Conservation (phyloP, 805 yeast species). For the Hanseniaspora pseudoguilliermondii region DNA sequence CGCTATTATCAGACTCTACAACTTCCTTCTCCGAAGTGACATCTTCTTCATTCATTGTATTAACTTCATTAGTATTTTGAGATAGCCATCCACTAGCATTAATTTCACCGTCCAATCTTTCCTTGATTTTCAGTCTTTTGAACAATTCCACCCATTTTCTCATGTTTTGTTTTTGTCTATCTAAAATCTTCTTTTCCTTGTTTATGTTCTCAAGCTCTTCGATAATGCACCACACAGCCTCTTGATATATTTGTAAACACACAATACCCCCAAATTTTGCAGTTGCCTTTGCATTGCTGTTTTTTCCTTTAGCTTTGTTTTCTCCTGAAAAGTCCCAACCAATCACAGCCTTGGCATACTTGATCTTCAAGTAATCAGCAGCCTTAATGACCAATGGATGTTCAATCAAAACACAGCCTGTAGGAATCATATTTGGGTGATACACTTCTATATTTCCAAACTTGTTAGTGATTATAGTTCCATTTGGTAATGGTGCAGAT, state of each 20-base stretch:
- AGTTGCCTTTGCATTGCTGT: background rate
- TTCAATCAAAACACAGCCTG: conserved; percentile 52
- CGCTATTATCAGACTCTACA: background rate
- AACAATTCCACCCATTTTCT: conserved; percentile 26
- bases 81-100: conserved; percentile 6
- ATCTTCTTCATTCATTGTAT: background rate
- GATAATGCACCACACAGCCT: conserved; percentile 24
- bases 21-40: background rate
- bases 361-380: conserved; percentile 55
- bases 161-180: conserved; percentile 37
- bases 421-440: conserved; percentile 69
- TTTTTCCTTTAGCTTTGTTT: background rate
- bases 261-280: conserved; percentile 32
- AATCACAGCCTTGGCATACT: conserved; percentile 76
- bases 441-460: conserved; percentile 79
- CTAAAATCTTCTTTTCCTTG: conserved; percentile 30
- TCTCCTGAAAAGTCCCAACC: conserved; percentile 76
- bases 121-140: conserved; percentile 26
- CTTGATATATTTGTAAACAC: conserved; percentile 42
- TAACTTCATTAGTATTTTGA: background rate
- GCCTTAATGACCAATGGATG: conserved; percentile 51
- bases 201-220: conserved; percentile 13
- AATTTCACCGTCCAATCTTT: conserved; percentile 29
- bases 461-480: conserved; percentile 58
- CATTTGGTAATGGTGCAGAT: conserved; percentile 43